A percentile compares a stretch with the other conserved stretches of the same genome.
These are phyloP conservation scores for Triticum monococcum DNA, from an alignment of 176 grass and related monocot species.

Conservation along the genomic window DNA sequence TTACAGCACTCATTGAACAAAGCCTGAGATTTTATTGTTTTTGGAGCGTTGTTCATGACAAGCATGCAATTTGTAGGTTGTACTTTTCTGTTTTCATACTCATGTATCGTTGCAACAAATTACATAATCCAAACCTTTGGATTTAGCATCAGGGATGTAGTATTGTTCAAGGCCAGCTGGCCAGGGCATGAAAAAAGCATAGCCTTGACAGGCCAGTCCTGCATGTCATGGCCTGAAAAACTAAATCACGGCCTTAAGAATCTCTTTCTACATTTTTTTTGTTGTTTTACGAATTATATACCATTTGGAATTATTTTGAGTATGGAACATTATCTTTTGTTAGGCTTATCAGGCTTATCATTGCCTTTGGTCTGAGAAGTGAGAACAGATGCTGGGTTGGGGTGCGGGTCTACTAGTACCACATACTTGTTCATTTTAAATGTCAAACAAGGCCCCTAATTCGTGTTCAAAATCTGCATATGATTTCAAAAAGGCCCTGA, in stretches of 20 bases:
- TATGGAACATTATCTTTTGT: background rate
- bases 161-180: background rate
- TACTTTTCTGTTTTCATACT: background rate
- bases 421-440: background rate
- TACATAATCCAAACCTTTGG: constrained; percentile 1
- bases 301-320: background rate
- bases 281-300: background rate
- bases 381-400: background rate
- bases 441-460: background rate
- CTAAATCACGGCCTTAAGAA: background rate
- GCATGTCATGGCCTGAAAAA: background rate
- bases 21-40: background rate
- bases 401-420: background rate
- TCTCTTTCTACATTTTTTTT: background rate
- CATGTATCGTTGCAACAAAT: background rate
- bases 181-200: background rate
- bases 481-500: background rate
- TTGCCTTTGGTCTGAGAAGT: background rate
- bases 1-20: background rate
- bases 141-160: background rate
- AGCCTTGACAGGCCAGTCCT: background rate
- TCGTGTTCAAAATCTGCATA: background rate
- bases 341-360: background rate
- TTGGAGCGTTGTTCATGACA: background rate
- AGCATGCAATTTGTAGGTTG: background rate